These are phyloP conservation scores for Boletus patriciae DNA, from an alignment of 768 basidiomycete genomes.

Conservation along the genomic window DNA sequence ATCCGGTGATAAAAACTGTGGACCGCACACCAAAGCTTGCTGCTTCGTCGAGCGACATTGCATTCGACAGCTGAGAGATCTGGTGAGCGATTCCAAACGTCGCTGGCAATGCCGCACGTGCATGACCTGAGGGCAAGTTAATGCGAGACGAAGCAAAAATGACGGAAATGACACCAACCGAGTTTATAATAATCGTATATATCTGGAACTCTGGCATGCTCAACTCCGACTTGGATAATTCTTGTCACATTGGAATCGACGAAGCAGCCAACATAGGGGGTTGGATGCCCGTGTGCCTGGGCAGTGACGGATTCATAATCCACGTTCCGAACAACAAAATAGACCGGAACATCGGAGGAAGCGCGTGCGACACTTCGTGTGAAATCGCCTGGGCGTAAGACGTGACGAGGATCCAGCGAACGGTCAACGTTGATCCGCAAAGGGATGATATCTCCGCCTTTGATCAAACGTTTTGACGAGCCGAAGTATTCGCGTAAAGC, in stretches of 20 bases:
- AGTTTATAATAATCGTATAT: slow-evolving; percentile 47
- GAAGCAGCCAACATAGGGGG: slow-evolving; percentile 82
- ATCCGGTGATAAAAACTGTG: slow-evolving; percentile 75
- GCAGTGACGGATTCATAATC: slow-evolving; percentile 57
- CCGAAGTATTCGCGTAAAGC: slow-evolving; percentile 67
- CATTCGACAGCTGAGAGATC: slow-evolving; percentile 57
- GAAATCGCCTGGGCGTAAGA: slow-evolving; percentile 8
- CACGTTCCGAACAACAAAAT: slow-evolving; percentile 77
- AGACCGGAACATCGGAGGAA: slow-evolving; percentile 51
- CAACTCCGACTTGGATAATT: slow-evolving; percentile 77
- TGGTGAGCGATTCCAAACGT: slow-evolving; percentile 41
- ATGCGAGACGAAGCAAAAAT: background rate
- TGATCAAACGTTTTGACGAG: slow-evolving; percentile 53
- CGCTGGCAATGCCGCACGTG: background rate
- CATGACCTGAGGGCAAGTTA: slow-evolving; percentile 24
- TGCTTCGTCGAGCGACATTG: slow-evolving; percentile 57
- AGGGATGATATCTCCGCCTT: slow-evolving; percentile 72
- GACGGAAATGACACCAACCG: slow-evolving; percentile 38
- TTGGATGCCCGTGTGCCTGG: slow-evolving; percentile 43
- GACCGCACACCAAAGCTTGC: slow-evolving; percentile 62
- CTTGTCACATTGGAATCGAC: slow-evolving; percentile 72
- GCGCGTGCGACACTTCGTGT: background rate
- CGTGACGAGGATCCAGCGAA: slow-evolving; percentile 21
- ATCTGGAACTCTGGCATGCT: slow-evolving; percentile 62
- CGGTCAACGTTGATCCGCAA: slow-evolving; percentile 60